Evolutionary conservation across 179 eudicot genomes (phyloP).

Genomic region (Beta lomatogona): DNA sequence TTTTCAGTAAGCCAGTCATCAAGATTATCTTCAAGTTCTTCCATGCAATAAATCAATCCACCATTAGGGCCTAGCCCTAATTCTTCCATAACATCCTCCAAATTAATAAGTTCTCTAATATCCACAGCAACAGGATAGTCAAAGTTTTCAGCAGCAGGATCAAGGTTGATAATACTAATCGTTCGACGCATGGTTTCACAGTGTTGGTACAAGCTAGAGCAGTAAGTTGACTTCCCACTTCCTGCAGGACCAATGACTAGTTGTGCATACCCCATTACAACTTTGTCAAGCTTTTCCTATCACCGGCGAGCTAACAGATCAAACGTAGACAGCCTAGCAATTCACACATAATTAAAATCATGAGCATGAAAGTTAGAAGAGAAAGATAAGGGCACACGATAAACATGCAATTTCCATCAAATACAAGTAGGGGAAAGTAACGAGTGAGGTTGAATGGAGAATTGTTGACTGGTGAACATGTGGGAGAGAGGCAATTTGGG

Average conservation of each 20-base stretch:
- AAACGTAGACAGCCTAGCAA: too few species aligned
- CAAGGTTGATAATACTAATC: conserved; percentile 75
- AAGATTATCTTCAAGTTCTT: conserved; percentile 86
- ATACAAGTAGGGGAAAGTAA: background rate
- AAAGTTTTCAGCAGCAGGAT: conserved; percentile 96
- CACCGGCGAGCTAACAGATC: too few species aligned
- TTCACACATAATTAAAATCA: too few species aligned
- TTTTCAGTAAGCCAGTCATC: conserved; percentile 93
- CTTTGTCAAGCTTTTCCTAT: conserved; percentile 1
- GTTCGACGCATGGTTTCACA: conserved; percentile 74
- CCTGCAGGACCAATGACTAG: conserved; percentile 96
- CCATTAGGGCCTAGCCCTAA: conserved; percentile 93
- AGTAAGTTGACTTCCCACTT: conserved; percentile 95
- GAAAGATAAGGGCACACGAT: background rate
- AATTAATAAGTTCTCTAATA: conserved; percentile 76
- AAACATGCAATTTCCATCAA: background rate
- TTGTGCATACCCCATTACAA: conserved; percentile 79
- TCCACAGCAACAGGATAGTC: conserved; percentile 96
- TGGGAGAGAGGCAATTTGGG: background rate
- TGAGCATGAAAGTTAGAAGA: too few species aligned
- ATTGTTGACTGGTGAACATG: background rate
- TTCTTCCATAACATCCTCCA: conserved; percentile 98
- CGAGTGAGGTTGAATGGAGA: background rate
- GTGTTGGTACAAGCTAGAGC: conserved; percentile 78
- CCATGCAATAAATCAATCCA: conserved; percentile 94